A percentile compares a stretch with the other conserved stretches of the same genome.
Evolutionary conservation across 2,329 filamentous ascomycete species (phyloP).

Genomic region (Penicillium sp.): DNA sequence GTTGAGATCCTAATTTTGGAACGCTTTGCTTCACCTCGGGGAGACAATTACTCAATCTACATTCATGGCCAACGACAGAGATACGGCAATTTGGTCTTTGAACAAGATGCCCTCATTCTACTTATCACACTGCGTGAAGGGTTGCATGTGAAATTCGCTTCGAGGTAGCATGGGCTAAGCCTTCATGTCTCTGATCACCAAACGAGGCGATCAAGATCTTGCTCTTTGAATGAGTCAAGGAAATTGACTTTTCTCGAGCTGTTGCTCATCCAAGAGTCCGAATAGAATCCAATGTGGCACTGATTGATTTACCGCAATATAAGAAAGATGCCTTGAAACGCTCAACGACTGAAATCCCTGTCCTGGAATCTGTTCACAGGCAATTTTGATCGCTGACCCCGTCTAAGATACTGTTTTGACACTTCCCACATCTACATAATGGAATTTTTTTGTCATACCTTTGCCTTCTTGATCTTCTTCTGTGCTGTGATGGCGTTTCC

Average conservation of each 20-base stretch:
- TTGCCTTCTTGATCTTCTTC: background rate
- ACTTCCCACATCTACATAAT: background rate
- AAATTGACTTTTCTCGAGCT: background rate
- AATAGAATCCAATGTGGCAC: background rate
- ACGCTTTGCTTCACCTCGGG: background rate
- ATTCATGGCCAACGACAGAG: background rate
- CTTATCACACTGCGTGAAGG: background rate
- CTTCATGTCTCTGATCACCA: background rate
- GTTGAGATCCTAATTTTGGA: background rate
- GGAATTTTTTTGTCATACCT: background rate
- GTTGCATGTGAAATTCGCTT: slow-evolving; percentile 1
- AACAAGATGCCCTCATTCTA: background rate
- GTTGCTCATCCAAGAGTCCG: too few species aligned
- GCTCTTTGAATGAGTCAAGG: background rate
- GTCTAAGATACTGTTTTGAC: background rate
- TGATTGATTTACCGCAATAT: background rate
- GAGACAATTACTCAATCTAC: background rate
- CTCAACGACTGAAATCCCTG: too few species aligned
- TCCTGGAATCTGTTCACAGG: background rate
- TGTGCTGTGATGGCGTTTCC: slow-evolving; percentile 9
- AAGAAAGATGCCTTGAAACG: background rate
- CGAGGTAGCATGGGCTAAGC: slow-evolving; percentile 6
- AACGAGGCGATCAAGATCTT: background rate
- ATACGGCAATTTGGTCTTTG: background rate
- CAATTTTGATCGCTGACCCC: background rate